Percentiles rank a stretch among this genome's conserved stretches.
Evolutionary conservation across 2,329 filamentous ascomycete species (phyloP).

Genomic region (Arthroderma uncinatum): DNA sequence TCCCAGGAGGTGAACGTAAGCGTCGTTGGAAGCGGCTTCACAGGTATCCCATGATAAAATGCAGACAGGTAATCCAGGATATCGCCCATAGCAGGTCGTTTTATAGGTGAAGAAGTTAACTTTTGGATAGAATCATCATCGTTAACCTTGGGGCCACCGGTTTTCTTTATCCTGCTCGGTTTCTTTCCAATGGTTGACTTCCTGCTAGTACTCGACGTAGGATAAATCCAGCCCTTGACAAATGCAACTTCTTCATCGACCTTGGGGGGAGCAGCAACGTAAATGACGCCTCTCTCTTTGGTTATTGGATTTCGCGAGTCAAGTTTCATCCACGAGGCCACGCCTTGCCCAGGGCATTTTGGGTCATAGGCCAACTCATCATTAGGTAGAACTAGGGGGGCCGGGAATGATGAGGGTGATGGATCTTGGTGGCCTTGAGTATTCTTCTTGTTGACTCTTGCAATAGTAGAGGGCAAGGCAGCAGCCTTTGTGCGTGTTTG

Average conservation of each 20-base stretch:
- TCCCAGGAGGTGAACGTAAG: constrained; percentile 44
- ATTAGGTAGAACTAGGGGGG: constrained; percentile 47
- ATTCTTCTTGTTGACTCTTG: constrained; percentile 5
- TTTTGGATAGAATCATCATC: background rate
- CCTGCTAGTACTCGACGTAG: background rate
- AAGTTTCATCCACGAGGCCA: constrained; percentile 41
- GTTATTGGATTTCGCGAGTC: constrained; percentile 43
- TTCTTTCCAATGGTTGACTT: too few relatives aligned
- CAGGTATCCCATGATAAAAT: constrained; percentile 46
- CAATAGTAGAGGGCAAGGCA: constrained; percentile 4
- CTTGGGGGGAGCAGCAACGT: constrained; percentile 41
- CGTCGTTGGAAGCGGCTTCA: constrained; percentile 34
- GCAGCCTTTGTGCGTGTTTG: constrained; percentile 19
- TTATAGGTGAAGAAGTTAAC: background rate
- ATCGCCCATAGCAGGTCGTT: constrained; percentile 20
- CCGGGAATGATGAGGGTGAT: constrained; percentile 39
- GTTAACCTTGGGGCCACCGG: background rate
- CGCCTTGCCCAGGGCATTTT: constrained; percentile 41
- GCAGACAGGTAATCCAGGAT: constrained; percentile 36
- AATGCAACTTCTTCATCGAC: constrained; percentile 28
- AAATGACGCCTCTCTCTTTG: constrained; percentile 39
- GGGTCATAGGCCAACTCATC: constrained; percentile 49
- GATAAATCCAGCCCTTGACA: constrained; percentile 36
- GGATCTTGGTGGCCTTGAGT: constrained; percentile 9
- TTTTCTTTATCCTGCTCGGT: constrained; percentile 16